A percentile compares a stretch with the other conserved stretches of the same genome.
These are phyloP conservation scores for Talaromyces sp. DNA, from an alignment of 2,329 filamentous ascomycete genomes.

Conservation along the genomic window DNA sequence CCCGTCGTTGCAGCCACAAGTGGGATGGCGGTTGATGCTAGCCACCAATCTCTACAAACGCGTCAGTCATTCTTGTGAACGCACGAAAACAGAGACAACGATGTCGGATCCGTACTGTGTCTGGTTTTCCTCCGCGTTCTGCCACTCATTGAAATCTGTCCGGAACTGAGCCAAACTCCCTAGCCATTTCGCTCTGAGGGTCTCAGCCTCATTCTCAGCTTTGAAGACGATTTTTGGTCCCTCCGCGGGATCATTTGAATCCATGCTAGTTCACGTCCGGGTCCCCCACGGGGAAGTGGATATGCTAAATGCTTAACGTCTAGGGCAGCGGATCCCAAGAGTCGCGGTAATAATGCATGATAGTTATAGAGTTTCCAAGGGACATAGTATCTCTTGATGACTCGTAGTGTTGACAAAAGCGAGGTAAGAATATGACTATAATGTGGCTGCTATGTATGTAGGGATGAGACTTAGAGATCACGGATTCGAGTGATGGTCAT, in stretches of 20 bases:
- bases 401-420: background rate
- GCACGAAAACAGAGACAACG: background rate
- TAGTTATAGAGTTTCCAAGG: background rate
- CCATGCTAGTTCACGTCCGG: background rate
- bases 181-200: background rate
- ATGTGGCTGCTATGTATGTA: background rate
- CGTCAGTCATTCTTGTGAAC: background rate
- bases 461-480: background rate
- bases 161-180: conserved; percentile 21
- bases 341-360: background rate
- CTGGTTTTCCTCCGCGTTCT: conserved; percentile 40
- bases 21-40: conserved; percentile 55
- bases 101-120: conserved; percentile 22
- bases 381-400: background rate
- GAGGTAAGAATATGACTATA: background rate
- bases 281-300: background rate
- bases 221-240: conserved; percentile 3
- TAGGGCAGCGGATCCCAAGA: background rate
- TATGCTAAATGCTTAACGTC: background rate
- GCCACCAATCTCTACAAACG: conserved; percentile 42
- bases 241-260: background rate
- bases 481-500: background rate
- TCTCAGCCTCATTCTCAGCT: conserved; percentile 1
- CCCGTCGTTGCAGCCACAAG: conserved; percentile 79
- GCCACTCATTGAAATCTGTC: conserved; percentile 26